A percentile compares a stretch with the other conserved stretches of the same genome.
Conservation (phyloP, 768 basidiomycete species). For the Russula olivacea region DNA sequence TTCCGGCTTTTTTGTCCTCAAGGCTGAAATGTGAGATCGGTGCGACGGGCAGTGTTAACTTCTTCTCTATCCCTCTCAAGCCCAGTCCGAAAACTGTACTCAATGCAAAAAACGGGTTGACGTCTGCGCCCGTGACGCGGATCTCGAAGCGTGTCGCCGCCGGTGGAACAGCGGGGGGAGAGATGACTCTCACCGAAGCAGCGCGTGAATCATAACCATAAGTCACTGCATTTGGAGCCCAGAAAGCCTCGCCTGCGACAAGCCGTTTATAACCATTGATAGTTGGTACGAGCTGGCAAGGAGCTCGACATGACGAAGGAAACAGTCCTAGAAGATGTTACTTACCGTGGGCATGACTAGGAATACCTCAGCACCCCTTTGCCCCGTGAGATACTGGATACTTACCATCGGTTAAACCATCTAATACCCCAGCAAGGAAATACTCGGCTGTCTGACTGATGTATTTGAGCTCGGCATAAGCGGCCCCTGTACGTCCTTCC, state of each 20-base stretch:
- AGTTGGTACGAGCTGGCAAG: conserved; percentile 67
- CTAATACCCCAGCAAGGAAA: conserved; percentile 91
- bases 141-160: conserved; percentile 87
- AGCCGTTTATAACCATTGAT: conserved; percentile 98
- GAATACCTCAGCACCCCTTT: conserved; percentile 1
- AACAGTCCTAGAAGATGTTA: background rate
- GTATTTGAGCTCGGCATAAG: conserved; percentile 75
- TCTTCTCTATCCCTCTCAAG: conserved; percentile 78
- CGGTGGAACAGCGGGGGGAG: conserved; percentile 79
- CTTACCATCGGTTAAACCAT: conserved; percentile 85
- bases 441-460: conserved; percentile 80
- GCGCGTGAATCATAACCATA: conserved; percentile 96
- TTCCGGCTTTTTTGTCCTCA: conserved; percentile 53
- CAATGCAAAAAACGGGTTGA: conserved; percentile 88
- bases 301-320: background rate
- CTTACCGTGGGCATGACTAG: conserved; percentile 25
- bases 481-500: conserved; percentile 61
- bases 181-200: conserved; percentile 87
- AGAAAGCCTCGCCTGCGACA: conserved; percentile 87
- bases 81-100: conserved; percentile 86
- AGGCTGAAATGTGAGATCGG: conserved; percentile 58
- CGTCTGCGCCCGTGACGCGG: conserved; percentile 93
- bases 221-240: conserved; percentile 89
- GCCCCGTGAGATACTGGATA: background rate
- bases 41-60: conserved; percentile 57